Base-by-base conservation (phyloP, 2,329 filamentous ascomycete species). In the Alternaria gansuensis region DNA sequence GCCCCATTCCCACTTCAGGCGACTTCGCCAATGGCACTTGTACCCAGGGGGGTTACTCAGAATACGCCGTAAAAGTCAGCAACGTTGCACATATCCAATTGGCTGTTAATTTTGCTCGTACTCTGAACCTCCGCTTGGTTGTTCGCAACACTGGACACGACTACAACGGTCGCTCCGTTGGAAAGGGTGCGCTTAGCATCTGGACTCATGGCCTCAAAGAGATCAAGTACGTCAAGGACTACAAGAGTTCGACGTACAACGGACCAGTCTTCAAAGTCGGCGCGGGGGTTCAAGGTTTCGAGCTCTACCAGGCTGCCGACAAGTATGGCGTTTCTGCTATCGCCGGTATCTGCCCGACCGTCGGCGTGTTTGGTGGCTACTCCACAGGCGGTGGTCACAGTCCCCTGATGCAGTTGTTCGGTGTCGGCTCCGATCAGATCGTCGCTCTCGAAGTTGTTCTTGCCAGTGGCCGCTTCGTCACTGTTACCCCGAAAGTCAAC, bases 361-460 rank as follows among this genome's bases (percentile, higher is more conserved):
- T 87, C 9, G 85, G 85, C n/a, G 74, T 84, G 63, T 78, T 56
- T n/a, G 74, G 74, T 39, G 73, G 78, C 10, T 81, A 76, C 63
- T 67, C 73, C 23, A 66, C 70, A 2, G 84, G 82, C 2, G 85
- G 84, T 26, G 85, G 85, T 0, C 83, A 87, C 70, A 82, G 80
- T 11, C 83, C 84, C 2, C 65, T 87, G 33, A 81, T 81, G 46
- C 78, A 78, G 52, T 69, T 82, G 36, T 82, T 82, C 60, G 75
- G 75, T 28, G 59, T 75, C n/a, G 73, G 68, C 1, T 56, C 72
- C 8, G 73, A 81, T 50, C 76, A 75, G 39, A 70, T 80, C 13
- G 61, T 75, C 5, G 71, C 73, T 43, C 77, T 75, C 31, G 74
- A 81, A 54, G 66, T 74, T 4, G 72, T 75, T 1, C 68, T 70